Conservation (phyloP, 208 protist genomes). For the Wallacemonas sp. region DNA sequence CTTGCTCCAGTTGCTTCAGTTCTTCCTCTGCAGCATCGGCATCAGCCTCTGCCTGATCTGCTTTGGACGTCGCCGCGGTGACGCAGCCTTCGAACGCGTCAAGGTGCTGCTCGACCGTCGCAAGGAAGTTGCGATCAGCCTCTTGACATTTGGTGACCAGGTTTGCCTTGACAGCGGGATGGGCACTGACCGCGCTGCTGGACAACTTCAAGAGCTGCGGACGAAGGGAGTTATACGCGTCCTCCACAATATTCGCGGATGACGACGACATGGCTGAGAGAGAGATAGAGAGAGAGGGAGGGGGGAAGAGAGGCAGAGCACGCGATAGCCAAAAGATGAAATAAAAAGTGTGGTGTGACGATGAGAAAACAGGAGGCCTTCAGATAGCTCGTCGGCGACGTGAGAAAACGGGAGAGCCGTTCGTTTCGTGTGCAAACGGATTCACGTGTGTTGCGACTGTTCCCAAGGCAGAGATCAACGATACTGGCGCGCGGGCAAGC, state of each 20-base stretch:
- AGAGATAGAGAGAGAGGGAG: not conserved
- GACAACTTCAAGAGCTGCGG: not conserved
- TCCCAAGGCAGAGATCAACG: too few species aligned
- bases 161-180: conserved; percentile 4
- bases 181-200: not conserved
- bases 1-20: conserved; percentile 25
- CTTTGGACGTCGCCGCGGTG: conserved; percentile 6
- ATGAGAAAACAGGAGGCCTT: too few species aligned
- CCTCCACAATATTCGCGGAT: not conserved
- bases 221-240: not conserved
- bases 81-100: conserved; percentile 10
- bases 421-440: too few species aligned
- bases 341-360: too few species aligned
- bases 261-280: not conserved
- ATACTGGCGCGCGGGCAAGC: too few species aligned
- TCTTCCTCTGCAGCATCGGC: conserved; percentile 27
- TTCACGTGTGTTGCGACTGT: too few species aligned
- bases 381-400: too few species aligned
- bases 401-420: too few species aligned
- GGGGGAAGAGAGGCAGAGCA: not conserved
- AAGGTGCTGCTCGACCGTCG: not conserved
- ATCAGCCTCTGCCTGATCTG: conserved; percentile 16
- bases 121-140: not conserved
- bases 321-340: too few species aligned
- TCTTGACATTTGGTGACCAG: not conserved